Conservation (phyloP, 495 filamentous ascomycete species). For the Talaromyces proteolyticus region DNA sequence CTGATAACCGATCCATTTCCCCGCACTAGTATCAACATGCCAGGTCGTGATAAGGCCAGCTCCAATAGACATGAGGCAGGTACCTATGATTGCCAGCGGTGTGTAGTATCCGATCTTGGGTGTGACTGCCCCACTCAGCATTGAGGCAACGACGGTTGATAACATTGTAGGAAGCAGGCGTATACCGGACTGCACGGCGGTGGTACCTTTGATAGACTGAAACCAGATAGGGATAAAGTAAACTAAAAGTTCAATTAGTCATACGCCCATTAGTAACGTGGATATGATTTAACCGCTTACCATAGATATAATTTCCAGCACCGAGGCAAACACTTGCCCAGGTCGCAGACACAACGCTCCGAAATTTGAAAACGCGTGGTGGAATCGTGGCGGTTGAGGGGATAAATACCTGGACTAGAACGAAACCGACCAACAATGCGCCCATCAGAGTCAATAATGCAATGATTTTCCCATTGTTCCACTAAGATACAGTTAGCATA, state of each 20-base stretch:
- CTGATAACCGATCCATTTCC: constrained; percentile 36
- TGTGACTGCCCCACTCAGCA: constrained; percentile 37
- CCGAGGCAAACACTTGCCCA: constrained; percentile 7
- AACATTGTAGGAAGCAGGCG: constrained; percentile 62
- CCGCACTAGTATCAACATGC: constrained; percentile 23
- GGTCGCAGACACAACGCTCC: constrained; percentile 11
- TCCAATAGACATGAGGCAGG: constrained; percentile 24
- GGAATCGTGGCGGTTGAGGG: constrained; percentile 27
- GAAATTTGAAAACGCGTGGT: constrained; percentile 22
- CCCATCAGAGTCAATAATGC: constrained; percentile 22
- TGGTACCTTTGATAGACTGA: constrained; percentile 60
- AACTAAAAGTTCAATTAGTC: constrained; percentile 20
- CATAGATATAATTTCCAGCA: neutral
- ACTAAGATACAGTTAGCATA: constrained; percentile 31
- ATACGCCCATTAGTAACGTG: neutral
- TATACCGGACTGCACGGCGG: constrained; percentile 57
- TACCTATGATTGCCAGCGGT: constrained; percentile 24
- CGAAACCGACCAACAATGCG: constrained; percentile 15
- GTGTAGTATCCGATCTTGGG: constrained; percentile 31
- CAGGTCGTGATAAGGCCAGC: constrained; percentile 27
- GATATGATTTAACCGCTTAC: too few relatives aligned
- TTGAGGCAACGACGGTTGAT: constrained; percentile 42
- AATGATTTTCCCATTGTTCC: constrained; percentile 23
- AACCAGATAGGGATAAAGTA: constrained; percentile 69
- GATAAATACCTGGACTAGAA: constrained; percentile 16